phyloP scores from a whole-genome alignment of 192 early-diverging fungal genomes.

The Gonapodya prolifera region DNA sequence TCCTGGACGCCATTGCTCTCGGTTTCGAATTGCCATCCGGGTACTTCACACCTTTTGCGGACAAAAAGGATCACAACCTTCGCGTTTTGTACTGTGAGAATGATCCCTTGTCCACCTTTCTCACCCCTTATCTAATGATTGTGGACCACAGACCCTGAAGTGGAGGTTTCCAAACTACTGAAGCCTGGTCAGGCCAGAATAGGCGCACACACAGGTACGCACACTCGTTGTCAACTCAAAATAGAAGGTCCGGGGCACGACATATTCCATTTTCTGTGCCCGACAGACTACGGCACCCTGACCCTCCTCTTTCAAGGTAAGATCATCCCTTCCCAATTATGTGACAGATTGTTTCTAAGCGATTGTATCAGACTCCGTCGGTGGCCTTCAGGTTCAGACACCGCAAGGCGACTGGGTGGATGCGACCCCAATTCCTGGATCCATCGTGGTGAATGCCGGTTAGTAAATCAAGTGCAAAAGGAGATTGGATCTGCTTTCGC shows the following conservation, averaged over 20 bases:
- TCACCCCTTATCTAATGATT: background rate
- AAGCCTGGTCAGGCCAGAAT: background rate
- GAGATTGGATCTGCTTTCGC: too few relatives aligned
- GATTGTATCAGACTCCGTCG: slow-evolving; percentile 23
- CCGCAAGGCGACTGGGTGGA: slow-evolving; percentile 47
- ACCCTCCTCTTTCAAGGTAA: background rate
- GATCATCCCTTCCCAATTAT: background rate
- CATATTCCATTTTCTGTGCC: background rate
- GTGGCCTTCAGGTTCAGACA: slow-evolving; percentile 50
- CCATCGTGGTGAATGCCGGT: slow-evolving; percentile 55
- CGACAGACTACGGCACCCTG: background rate
- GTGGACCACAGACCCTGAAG: background rate
- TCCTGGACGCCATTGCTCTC: background rate
- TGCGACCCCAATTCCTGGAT: slow-evolving; percentile 34
- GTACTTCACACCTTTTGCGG: background rate
- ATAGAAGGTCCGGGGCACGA: too few relatives aligned
- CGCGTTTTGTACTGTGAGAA: background rate
- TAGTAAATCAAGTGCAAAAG: slow-evolving; percentile 47
- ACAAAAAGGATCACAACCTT: background rate
- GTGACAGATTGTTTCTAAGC: background rate
- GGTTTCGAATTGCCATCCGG: background rate
- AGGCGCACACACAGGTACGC: background rate
- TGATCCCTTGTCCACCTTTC: background rate
- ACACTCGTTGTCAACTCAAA: too few relatives aligned
- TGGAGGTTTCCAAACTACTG: background rate